Evolutionary conservation across 306 rosid species (phyloP).

Genomic region (Glycine tomentella): DNA sequence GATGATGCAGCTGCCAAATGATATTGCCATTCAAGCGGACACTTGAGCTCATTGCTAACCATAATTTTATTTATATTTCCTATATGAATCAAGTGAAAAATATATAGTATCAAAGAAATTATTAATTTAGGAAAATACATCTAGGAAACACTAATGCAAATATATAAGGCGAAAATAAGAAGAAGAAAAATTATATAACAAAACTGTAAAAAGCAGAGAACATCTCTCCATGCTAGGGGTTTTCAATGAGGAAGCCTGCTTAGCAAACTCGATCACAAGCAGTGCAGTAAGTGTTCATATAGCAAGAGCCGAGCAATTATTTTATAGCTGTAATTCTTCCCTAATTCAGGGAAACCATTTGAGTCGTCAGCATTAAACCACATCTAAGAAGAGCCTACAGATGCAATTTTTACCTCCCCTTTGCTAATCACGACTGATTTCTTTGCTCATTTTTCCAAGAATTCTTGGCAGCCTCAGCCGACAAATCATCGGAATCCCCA

Average conservation of each 20-base stretch:
- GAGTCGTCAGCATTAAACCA: conserved; percentile 25
- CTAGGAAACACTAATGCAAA: conserved; percentile 54
- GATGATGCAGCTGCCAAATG: conserved; percentile 37
- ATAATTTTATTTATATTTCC: conserved; percentile 55
- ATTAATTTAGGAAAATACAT: conserved; percentile 55
- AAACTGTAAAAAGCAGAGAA: conserved; percentile 52
- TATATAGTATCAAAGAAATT: conserved; percentile 37
- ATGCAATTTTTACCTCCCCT: conserved; percentile 32
- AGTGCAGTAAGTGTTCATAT: conserved; percentile 32
- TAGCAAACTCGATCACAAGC: conserved; percentile 35
- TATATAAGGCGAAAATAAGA: conserved; percentile 49
- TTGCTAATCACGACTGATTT: conserved; percentile 54
- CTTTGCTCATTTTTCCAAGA: conserved; percentile 95
- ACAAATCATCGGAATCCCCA: conserved; percentile 68
- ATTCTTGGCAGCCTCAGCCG: conserved; percentile 84
- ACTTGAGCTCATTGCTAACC: conserved; percentile 37
- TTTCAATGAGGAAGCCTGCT: conserved; percentile 48
- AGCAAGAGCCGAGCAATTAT: conserved; percentile 30
- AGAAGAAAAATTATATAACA: conserved; percentile 47
- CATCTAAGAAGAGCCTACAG: conserved; percentile 36
- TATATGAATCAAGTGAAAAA: conserved; percentile 47
- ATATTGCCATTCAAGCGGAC: conserved; percentile 25
- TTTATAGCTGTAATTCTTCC: conserved; percentile 39
- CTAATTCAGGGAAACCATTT: conserved; percentile 45
- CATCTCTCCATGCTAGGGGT: conserved; percentile 42